These are phyloP conservation scores for Pyrenophora graminea DNA, from an alignment of 2,329 filamentous ascomycete species.

Conservation along the genomic window DNA sequence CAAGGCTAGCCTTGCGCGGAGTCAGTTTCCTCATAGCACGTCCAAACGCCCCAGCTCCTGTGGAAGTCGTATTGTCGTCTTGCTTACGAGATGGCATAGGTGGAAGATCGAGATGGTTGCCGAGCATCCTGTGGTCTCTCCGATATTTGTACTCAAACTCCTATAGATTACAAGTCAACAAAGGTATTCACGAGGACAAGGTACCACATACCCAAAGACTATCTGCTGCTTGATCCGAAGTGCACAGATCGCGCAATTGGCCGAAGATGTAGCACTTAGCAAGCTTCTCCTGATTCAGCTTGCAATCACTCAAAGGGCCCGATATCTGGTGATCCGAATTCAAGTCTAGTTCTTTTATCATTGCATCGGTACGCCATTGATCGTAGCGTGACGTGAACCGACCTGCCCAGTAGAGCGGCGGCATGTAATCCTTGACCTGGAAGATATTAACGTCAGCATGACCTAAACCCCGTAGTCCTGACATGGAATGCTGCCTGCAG, in stretches of 20 bases:
- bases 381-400: constrained; percentile 41
- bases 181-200: background rate
- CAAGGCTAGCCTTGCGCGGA: constrained; percentile 41
- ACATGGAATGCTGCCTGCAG: no score
- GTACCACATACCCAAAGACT: constrained; percentile 37
- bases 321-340: constrained; percentile 5
- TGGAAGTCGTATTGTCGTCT: constrained; percentile 17
- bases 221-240: constrained; percentile 34
- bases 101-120: constrained; percentile 19
- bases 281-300: constrained; percentile 31
- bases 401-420: constrained; percentile 41
- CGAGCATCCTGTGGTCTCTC: constrained; percentile 34
- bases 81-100: constrained; percentile 26
- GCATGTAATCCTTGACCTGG: constrained; percentile 43
- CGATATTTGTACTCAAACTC: constrained; percentile 43
- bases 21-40: constrained; percentile 42
- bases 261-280: constrained; percentile 38
- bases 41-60: constrained; percentile 30
- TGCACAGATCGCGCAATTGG: constrained; percentile 38
- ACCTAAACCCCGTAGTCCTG: background rate
- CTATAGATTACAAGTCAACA: constrained; percentile 16
- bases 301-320: constrained; percentile 27
- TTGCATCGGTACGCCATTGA: constrained; percentile 42
- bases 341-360: constrained; percentile 26
- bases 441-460: constrained; percentile 26